These are phyloP conservation scores for Volvox reticuliferus DNA, from an alignment of 139 green algal genomes.

Conservation along the genomic window DNA sequence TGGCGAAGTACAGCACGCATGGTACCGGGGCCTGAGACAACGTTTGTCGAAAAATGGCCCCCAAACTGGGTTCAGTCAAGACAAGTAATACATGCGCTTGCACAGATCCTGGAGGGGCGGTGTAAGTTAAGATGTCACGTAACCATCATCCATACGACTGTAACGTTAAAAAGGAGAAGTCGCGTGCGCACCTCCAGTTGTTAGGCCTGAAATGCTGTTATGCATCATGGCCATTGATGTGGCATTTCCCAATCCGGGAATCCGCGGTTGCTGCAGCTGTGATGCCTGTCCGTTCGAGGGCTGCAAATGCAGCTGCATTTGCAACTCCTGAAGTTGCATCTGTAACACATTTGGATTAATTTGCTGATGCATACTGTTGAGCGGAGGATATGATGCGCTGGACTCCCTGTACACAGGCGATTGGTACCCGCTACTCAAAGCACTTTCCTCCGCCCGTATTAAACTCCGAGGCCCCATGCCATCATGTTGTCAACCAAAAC, in stretches of 20 bases:
- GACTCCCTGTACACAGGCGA: conserved; percentile 6
- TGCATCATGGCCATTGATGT: neutral
- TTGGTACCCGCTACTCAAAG: neutral
- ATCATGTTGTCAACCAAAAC: neutral
- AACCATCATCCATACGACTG: conserved; percentile 12
- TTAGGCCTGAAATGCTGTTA: neutral
- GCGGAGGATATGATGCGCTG: neutral
- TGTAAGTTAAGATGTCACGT: neutral
- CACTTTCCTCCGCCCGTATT: neutral
- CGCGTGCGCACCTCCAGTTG: neutral
- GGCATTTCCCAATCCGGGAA: neutral
- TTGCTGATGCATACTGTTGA: neutral
- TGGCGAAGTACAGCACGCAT: neutral
- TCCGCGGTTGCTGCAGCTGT: conserved; percentile 4
- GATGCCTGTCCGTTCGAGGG: neutral
- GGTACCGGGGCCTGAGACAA: conserved; percentile 15
- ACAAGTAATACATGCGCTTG: conserved; percentile 20
- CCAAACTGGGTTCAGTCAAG: neutral
- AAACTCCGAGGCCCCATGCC: neutral
- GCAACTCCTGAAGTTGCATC: conserved; percentile 7
- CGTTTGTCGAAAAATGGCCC: conserved; percentile 10
- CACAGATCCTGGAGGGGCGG: neutral
- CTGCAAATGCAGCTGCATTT: neutral
- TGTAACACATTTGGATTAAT: neutral
- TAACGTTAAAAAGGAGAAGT: neutral